Evolutionary conservation across 2,329 filamentous ascomycete species (phyloP).

Genomic region (Colletotrichum lindemuthianum): DNA sequence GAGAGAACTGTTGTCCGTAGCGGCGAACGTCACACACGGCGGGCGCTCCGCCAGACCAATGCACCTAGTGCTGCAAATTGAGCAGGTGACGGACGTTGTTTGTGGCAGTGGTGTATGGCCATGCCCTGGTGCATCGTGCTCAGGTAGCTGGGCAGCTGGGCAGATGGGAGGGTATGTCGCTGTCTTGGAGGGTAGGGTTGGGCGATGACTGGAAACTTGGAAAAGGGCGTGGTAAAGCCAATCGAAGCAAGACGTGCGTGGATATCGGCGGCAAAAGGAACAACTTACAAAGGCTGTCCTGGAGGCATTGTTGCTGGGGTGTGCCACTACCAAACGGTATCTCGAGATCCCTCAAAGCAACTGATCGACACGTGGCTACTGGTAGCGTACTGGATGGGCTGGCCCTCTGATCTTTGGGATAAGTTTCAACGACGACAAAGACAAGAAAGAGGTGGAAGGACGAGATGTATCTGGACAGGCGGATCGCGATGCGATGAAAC

Average conservation of each 20-base stretch:
- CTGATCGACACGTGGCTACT: slow-evolving; percentile 28
- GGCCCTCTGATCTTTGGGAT: slow-evolving; percentile 16
- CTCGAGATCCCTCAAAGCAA: slow-evolving; percentile 2
- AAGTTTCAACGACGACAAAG: slow-evolving; percentile 12
- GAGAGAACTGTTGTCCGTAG: slow-evolving; percentile 5
- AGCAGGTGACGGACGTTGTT: slow-evolving; percentile 15
- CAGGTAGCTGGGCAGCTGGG: neutral
- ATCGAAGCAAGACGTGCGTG: slow-evolving; percentile 5
- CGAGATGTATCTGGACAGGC: slow-evolving; percentile 4
- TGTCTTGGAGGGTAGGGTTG: slow-evolving; percentile 4
- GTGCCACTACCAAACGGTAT: neutral
- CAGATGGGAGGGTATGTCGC: neutral
- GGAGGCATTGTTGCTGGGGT: slow-evolving; percentile 17
- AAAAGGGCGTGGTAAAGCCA: slow-evolving; percentile 2
- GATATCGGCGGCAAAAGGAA: neutral
- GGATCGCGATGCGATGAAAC: slow-evolving; percentile 35
- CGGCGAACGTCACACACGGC: slow-evolving; percentile 4
- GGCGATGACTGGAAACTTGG: neutral
- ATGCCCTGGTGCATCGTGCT: neutral
- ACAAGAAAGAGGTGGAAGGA: neutral
- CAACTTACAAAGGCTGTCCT: slow-evolving; percentile 35
- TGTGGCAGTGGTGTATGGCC: neutral
- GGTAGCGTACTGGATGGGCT: neutral
- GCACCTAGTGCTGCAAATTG: slow-evolving; percentile 30
- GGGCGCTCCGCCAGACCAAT: slow-evolving; percentile 11